phyloP scores from a whole-genome alignment of 345 rosid genomes.

The Capsella bursapastoris region DNA sequence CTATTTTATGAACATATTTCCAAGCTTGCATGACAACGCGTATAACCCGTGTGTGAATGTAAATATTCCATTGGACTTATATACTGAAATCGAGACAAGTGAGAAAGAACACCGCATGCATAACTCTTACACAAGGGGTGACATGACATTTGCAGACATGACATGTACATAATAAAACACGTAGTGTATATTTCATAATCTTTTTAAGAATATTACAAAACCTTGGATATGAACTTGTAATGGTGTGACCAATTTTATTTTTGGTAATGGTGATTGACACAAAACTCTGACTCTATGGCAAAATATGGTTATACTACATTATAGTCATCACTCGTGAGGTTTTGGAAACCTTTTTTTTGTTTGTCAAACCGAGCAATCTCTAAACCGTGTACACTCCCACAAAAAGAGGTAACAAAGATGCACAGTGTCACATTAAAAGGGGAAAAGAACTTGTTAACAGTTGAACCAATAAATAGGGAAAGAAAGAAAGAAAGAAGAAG shows the following conservation, averaged over 20 bases:
- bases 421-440: conserved; percentile 33
- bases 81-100: neutral
- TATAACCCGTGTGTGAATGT: conserved; percentile 2
- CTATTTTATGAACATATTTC: neutral
- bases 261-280: neutral
- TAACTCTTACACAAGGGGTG: neutral
- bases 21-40: conserved; percentile 8
- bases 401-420: conserved; percentile 22
- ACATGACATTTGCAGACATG: neutral
- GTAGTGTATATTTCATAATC: neutral
- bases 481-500: neutral
- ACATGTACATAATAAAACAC: neutral
- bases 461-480: conserved; percentile 34
- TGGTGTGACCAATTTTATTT: neutral
- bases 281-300: neutral
- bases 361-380: conserved; percentile 15
- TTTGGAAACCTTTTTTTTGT: conserved; percentile 6
- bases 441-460: conserved; percentile 23
- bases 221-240: neutral
- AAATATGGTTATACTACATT: conserved; percentile 11
- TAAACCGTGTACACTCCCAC: conserved; percentile 21
- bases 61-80: neutral
- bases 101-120: neutral
- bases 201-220: neutral
- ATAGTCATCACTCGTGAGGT: conserved; percentile 26